phyloP scores from a whole-genome alignment of 768 basidiomycete genomes.

The Leccinum broughii region DNA sequence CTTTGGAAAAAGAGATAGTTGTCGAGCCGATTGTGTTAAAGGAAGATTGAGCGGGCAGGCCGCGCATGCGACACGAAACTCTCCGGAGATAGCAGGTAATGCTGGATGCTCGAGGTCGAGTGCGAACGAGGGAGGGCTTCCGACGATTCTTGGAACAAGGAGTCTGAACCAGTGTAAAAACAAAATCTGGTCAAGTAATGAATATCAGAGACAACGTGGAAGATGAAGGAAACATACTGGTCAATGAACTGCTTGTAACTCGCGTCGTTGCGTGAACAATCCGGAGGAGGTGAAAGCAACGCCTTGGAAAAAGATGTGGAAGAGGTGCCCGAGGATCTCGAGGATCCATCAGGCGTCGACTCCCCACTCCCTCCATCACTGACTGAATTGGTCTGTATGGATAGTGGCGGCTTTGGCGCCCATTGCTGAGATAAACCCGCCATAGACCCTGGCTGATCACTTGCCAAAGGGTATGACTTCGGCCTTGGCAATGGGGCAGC shows the following conservation, averaged over 20 bases:
- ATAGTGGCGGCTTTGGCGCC: constrained; percentile 12
- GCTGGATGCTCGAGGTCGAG: constrained; percentile 58
- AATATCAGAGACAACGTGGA: background rate
- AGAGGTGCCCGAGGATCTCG: constrained; percentile 45
- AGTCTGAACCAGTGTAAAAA: constrained; percentile 70
- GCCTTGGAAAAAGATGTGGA: constrained; percentile 38
- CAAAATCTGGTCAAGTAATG: constrained; percentile 56
- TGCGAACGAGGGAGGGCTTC: constrained; percentile 40
- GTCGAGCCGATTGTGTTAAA: constrained; percentile 25
- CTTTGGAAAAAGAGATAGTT: constrained; percentile 11
- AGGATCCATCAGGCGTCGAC: constrained; percentile 50
- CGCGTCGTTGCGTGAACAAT: constrained; percentile 30
- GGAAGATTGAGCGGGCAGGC: constrained; percentile 28
- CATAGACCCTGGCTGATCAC: constrained; percentile 1
- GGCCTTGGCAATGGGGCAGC: constrained; percentile 30
- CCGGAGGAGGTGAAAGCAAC: constrained; percentile 21
- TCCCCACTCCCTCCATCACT: constrained; percentile 32
- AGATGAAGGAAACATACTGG: constrained; percentile 45
- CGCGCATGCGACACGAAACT: constrained; percentile 24
- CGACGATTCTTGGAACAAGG: constrained; percentile 30
- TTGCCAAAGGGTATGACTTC: constrained; percentile 39
- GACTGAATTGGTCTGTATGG: constrained; percentile 11
- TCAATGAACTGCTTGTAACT: constrained; percentile 64
- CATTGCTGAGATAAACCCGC: constrained; percentile 12
- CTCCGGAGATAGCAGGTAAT: constrained; percentile 41